Conservation (phyloP, 331 rosid species). For the Quercus tomentella region DNA sequence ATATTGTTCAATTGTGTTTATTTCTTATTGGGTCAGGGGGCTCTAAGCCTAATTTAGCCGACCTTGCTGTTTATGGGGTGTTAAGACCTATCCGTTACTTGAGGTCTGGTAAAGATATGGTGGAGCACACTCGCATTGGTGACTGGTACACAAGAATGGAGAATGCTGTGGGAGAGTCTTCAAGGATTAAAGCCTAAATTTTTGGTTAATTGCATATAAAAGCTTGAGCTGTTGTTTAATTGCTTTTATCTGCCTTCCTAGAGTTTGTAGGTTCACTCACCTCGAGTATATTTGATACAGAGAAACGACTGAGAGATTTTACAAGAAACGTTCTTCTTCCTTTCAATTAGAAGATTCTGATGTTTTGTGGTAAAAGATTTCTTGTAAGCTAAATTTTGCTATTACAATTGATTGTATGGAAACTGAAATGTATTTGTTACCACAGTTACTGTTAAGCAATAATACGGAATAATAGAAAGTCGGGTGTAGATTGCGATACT, state of each 20-base stretch:
- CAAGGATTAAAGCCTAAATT: slow-evolving; percentile 54
- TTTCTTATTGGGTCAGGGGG: slow-evolving; percentile 43
- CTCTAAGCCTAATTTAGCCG: slow-evolving; percentile 51
- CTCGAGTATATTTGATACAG: background rate
- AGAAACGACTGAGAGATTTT: background rate
- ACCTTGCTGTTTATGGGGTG: slow-evolving; percentile 65
- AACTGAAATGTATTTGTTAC: background rate
- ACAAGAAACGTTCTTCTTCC: background rate
- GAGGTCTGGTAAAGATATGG: slow-evolving; percentile 92
- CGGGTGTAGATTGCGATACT: background rate
- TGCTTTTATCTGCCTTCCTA: background rate
- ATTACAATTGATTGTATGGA: background rate
- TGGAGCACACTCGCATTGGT: slow-evolving; percentile 85
- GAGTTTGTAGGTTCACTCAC: background rate
- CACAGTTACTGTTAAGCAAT: background rate
- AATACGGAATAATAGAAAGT: background rate
- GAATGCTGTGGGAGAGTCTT: slow-evolving; percentile 62
- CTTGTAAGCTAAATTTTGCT: background rate
- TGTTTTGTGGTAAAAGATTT: background rate
- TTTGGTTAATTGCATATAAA: slow-evolving; percentile 2
- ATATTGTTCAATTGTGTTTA: background rate
- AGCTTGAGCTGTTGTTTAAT: slow-evolving; percentile 26
- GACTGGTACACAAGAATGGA: slow-evolving; percentile 98
- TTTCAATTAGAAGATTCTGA: background rate
- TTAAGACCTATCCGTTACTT: slow-evolving; percentile 88